Conservation (phyloP, 495 filamentous ascomycete species). For the Penicillium simplicissimum region DNA sequence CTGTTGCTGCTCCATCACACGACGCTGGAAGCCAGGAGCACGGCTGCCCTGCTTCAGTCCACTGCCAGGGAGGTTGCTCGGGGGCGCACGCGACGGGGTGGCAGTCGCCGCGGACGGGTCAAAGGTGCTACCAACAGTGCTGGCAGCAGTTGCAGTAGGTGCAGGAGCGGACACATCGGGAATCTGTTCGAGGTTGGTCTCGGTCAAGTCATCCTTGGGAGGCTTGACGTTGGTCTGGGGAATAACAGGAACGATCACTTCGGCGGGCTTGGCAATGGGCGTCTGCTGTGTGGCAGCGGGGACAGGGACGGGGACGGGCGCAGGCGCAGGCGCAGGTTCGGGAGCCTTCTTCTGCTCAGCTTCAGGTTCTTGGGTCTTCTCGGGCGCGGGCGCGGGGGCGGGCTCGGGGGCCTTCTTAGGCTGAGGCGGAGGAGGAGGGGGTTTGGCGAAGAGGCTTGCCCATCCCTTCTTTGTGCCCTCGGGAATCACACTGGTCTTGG, state of each 20-base stretch:
- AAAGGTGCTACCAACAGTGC: constrained; percentile 81
- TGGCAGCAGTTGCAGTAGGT: constrained; percentile 81
- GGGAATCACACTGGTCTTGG: constrained; percentile 47
- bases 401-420: constrained; percentile 31
- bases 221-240: constrained; percentile 60
- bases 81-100: constrained; percentile 61
- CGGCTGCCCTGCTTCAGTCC: constrained; percentile 76
- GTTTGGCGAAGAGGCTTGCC: constrained; percentile 63
- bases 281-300: constrained; percentile 34
- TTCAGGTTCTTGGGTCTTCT: constrained; percentile 30
- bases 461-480: constrained; percentile 60
- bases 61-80: constrained; percentile 70
- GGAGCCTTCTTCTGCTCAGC: constrained; percentile 24
- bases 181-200: constrained; percentile 87
- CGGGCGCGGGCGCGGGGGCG: constrained; percentile 31
- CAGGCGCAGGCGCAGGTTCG: constrained; percentile 31
- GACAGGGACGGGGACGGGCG: constrained; percentile 26
- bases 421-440: constrained; percentile 41
- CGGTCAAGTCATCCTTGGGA: constrained; percentile 83
- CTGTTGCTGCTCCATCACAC: constrained; percentile 91
- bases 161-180: constrained; percentile 74
- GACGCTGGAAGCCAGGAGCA: constrained; percentile 74
- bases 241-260: constrained; percentile 38
- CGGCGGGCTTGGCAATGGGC: constrained; percentile 30
- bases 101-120: constrained; percentile 61